Evolutionary conservation across 1,139 yeast genomes (phyloP).

Genomic region (Hyphopichia wangnamkhiaoensis): DNA sequence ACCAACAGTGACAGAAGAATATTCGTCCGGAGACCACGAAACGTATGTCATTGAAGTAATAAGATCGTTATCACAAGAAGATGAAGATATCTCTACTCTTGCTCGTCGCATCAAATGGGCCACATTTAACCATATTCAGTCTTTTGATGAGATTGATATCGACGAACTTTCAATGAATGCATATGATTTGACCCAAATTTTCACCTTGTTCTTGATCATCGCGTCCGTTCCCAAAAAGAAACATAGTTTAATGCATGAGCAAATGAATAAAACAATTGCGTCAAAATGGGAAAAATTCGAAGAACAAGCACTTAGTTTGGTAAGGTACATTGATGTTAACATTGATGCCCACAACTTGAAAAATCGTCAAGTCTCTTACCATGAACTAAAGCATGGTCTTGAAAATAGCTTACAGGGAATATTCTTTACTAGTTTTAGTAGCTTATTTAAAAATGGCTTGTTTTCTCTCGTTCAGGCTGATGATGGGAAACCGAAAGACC

Average conservation of each 20-base stretch:
- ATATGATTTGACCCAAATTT: slow-evolving; percentile 30
- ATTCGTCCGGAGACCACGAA: slow-evolving; percentile 6
- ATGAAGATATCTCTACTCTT: slow-evolving; percentile 13
- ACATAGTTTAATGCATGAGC: slow-evolving; percentile 22
- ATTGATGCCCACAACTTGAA: slow-evolving; percentile 22
- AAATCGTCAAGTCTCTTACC: slow-evolving; percentile 24
- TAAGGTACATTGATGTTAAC: slow-evolving; percentile 46
- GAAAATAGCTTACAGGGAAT: slow-evolving; percentile 35
- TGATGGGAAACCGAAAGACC: background rate
- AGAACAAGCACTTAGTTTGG: slow-evolving; percentile 29
- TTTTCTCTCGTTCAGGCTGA: slow-evolving; percentile 11
- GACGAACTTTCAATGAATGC: slow-evolving; percentile 34
- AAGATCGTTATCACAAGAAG: slow-evolving; percentile 6
- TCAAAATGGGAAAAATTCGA: slow-evolving; percentile 38
- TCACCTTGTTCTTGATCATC: slow-evolving; percentile 45
- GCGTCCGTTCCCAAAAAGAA: slow-evolving; percentile 22
- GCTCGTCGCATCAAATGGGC: slow-evolving; percentile 25
- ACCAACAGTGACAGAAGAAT: slow-evolving; percentile 8
- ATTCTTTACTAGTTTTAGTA: slow-evolving; percentile 32
- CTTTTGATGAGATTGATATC: slow-evolving; percentile 31
- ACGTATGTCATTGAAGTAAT: slow-evolving; percentile 10
- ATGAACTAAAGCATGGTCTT: slow-evolving; percentile 34
- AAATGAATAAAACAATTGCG: slow-evolving; percentile 13
- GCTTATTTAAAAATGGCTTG: slow-evolving; percentile 34
- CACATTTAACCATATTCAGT: slow-evolving; percentile 16